Base-by-base conservation (phyloP, 768 basidiomycete genomes). In the Baorangia bicolor region DNA sequence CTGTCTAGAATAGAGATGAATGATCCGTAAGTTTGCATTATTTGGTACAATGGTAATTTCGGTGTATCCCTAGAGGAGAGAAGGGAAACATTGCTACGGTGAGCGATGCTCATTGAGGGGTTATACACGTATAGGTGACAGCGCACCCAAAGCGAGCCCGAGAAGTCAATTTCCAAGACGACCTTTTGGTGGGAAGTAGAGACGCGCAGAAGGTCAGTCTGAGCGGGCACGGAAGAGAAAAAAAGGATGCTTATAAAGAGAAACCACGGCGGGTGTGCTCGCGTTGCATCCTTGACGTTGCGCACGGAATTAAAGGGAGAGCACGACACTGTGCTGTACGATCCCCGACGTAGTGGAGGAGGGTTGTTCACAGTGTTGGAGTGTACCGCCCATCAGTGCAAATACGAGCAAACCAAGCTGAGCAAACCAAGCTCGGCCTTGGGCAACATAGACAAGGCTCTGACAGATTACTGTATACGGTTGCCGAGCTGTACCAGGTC, bases 121-220 rank as follows among this genome's bases (percentile, higher is more conserved):
- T 20, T n/a, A n/a, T n/a, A n/a, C n/a, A n/a, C n/a, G 48, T 56
- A 58, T 46, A 53, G 68, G 66, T 5, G 61, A 53, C 49, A 33
- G 68, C 84, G 61, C 75, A 91, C 94, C 83, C 89, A 90, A 65
- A 94, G 80, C 67, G 80, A 79, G 21, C 96, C 96, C 9, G 87
- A 81, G 71, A 97, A 94, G 78, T 95, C 92, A 58, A 98, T 85
- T 75, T 96, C 93, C 62, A 98, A 77, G 58, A 92, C 90, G 49
- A 97, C 94, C 71, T 93, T 93, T 82, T 98, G 96, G 75, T 96
- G 91, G 75, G 88, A 92, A 86, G 88, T 93, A 86, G 71, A 87
- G 71, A 85, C 79, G 72, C 64, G 69, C 64, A 58, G 5, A 48
- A 71, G 77, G 84, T 82, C 81, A 82, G 71, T 58, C 75, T 65